phyloP scores from a whole-genome alignment of 139 green algal genomes.

The Chlorella sp. region DNA sequence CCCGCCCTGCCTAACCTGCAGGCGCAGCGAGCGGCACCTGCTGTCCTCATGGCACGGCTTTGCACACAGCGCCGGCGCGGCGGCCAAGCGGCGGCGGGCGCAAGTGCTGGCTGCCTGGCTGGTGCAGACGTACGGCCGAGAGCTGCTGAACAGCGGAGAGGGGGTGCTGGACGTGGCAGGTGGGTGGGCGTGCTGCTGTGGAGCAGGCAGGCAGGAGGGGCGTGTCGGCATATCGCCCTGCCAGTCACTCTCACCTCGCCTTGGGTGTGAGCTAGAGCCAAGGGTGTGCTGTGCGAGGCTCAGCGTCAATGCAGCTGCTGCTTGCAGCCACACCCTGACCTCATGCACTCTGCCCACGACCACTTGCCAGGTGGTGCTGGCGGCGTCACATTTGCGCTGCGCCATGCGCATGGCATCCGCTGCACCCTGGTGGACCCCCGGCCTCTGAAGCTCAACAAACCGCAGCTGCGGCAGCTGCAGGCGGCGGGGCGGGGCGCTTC shows the following conservation, averaged over 20 bases:
- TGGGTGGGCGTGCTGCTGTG: neutral
- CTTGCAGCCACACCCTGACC: too few relatives aligned
- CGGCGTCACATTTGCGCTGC: slow-evolving; percentile 70
- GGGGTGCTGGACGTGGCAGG: slow-evolving; percentile 82
- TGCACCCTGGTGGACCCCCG: slow-evolving; percentile 77
- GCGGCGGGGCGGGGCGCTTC: slow-evolving; percentile 4
- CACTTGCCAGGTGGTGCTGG: slow-evolving; percentile 60
- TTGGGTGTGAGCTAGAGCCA: too few relatives aligned
- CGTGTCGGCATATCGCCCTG: too few relatives aligned
- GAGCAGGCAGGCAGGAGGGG: too few relatives aligned
- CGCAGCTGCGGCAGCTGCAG: slow-evolving; percentile 38
- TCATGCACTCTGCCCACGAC: neutral
- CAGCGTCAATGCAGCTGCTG: too few relatives aligned
- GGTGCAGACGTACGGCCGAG: slow-evolving; percentile 57
- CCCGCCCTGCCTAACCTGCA: slow-evolving; percentile 5
- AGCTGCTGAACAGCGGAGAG: slow-evolving; percentile 51
- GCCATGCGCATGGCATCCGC: slow-evolving; percentile 46
- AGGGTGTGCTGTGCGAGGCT: too few relatives aligned
- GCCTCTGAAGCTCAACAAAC: slow-evolving; percentile 54
- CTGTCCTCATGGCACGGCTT: slow-evolving; percentile 36
- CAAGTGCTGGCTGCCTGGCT: slow-evolving; percentile 67
- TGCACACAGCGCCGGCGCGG: slow-evolving; percentile 27
- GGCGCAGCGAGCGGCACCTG: slow-evolving; percentile 32
- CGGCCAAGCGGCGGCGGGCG: slow-evolving; percentile 57
- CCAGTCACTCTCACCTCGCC: too few relatives aligned